phyloP scores from a whole-genome alignment of 164 flowering plant genomes.

The Magnolia officinalis region DNA sequence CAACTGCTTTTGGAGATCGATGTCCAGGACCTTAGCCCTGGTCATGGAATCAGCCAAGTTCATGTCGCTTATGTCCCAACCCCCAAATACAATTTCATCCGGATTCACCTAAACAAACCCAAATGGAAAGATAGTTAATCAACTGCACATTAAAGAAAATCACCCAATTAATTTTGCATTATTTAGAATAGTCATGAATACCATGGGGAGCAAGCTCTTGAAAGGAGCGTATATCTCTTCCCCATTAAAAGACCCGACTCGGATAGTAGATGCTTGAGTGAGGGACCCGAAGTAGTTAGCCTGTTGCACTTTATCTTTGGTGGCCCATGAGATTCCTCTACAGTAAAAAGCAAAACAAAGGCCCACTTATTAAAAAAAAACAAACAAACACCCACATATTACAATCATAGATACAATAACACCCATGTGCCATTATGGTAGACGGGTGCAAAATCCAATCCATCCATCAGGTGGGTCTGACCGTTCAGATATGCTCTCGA shows the following conservation, averaged over 20 bases:
- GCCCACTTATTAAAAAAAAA: background rate
- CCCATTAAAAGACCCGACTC: conserved; percentile 96
- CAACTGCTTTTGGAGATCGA: conserved; percentile 91
- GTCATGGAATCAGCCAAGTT: conserved; percentile 96
- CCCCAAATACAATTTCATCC: conserved; percentile 92
- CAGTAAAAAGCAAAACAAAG: conserved; percentile 1
- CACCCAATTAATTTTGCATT: background rate
- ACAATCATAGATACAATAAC: background rate
- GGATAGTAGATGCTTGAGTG: conserved; percentile 86
- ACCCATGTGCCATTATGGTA: too few relatives aligned
- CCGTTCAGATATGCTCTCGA: too few relatives aligned
- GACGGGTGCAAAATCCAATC: too few relatives aligned
- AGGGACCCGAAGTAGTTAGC: conserved; percentile 97
- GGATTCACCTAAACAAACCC: conserved; percentile 70
- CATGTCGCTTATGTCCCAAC: conserved; percentile 98
- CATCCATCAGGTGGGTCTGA: too few relatives aligned
- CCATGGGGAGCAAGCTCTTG: conserved; percentile 99
- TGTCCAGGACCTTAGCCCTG: conserved; percentile 89
- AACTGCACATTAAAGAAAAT: background rate
- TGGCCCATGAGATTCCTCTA: conserved; percentile 99
- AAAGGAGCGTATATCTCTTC: conserved; percentile 99
- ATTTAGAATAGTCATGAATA: conserved; percentile 9
- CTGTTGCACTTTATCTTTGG: conserved; percentile 92
- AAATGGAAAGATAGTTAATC: background rate
- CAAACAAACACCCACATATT: background rate